A percentile compares a stretch with the other conserved stretches of the same genome.
phyloP scores from a whole-genome alignment of 2,329 filamentous ascomycete species.

The Grosmannia huntii region DNA sequence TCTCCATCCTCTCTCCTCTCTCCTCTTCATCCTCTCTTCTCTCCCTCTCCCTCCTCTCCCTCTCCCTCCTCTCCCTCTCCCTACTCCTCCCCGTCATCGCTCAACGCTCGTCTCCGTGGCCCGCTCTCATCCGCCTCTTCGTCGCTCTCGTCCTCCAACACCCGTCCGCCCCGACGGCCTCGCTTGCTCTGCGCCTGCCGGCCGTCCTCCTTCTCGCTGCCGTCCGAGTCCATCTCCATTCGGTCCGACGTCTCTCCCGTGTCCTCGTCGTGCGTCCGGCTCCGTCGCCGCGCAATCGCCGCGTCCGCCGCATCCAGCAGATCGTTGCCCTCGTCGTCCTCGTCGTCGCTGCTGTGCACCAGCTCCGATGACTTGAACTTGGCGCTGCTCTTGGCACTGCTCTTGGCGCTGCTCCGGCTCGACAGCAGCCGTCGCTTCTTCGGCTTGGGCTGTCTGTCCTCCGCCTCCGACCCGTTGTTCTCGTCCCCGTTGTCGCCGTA shows the following conservation, averaged over 20 bases:
- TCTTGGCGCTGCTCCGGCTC: conserved; percentile 14
- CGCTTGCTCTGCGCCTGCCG: conserved; percentile 11
- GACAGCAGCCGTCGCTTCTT: conserved; percentile 48
- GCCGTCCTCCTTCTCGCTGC: conserved; percentile 16
- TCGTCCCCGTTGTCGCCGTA: not conserved
- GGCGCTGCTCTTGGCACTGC: conserved; percentile 16
- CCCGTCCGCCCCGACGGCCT: conserved; percentile 9
- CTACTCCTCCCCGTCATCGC: conserved; percentile 11
- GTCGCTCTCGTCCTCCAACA: conserved; percentile 20
- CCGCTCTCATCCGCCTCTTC: conserved; percentile 10
- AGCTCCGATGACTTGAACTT: conserved; percentile 85
- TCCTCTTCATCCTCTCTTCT: not conserved
- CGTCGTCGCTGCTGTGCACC: conserved; percentile 62
- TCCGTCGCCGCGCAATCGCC: conserved; percentile 24
- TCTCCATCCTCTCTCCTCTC: no score
- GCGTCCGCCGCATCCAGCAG: conserved; percentile 15
- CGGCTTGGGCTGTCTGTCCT: conserved; percentile 35
- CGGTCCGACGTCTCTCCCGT: conserved; percentile 32
- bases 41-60: not conserved
- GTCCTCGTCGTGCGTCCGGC: conserved; percentile 24
- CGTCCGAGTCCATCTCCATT: conserved; percentile 44
- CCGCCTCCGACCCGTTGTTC: conserved; percentile 20
- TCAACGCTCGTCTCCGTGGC: conserved; percentile 23
- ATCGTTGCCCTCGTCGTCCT: conserved; percentile 18
- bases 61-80: not conserved